phyloP scores from a whole-genome alignment of 345 rosid species.

The Pugionium cornutum region DNA sequence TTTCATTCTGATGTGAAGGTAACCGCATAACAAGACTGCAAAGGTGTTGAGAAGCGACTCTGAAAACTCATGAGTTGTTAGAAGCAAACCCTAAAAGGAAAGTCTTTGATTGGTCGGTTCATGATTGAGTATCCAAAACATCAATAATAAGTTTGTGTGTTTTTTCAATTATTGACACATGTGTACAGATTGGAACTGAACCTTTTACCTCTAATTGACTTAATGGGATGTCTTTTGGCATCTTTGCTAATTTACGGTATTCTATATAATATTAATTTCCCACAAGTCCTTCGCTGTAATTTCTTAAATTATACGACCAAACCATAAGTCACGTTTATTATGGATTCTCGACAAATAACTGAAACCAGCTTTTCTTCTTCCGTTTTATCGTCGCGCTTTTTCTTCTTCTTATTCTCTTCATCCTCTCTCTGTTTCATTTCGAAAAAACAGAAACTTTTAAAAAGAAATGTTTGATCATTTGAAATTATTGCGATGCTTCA shows the following conservation, averaged over 20 bases:
- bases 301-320: conserved; percentile 7
- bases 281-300: neutral
- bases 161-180: conserved; percentile 5
- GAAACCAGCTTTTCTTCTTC: neutral
- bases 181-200: conserved; percentile 26
- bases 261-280: neutral
- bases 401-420: conserved; percentile 1
- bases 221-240: neutral
- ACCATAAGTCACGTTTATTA: conserved; percentile 19
- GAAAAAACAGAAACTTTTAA: neutral
- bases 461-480: conserved; percentile 29
- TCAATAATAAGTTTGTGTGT: too few relatives aligned
- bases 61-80: conserved; percentile 53
- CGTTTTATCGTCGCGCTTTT: neutral
- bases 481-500: conserved; percentile 50
- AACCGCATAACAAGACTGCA: conserved; percentile 82
- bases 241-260: neutral
- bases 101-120: neutral
- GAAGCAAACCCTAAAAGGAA: conserved; percentile 7
- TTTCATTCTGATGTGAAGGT: conserved; percentile 20
- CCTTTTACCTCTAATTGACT: neutral
- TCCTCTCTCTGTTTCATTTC: conserved; percentile 15
- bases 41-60: conserved; percentile 64
- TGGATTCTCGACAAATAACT: conserved; percentile 4
- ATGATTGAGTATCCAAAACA: conserved; percentile 1